Evolutionary conservation across 345 rosid species (phyloP).

Genomic region (Populus ilicifolia): DNA sequence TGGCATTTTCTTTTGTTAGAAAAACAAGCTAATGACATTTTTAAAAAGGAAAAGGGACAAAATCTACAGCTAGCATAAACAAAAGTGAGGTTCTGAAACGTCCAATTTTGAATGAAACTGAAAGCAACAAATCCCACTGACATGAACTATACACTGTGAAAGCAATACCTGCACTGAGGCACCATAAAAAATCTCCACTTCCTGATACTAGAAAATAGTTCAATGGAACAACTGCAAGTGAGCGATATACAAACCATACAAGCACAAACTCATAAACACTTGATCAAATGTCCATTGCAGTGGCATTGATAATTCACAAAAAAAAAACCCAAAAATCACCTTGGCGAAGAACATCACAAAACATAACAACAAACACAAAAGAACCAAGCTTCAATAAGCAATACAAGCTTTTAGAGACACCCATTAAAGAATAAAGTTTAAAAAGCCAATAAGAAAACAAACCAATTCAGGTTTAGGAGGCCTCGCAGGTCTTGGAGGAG

Average conservation of each 20-base stretch:
- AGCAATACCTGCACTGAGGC: not conserved
- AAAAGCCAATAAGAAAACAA: conserved; percentile 9
- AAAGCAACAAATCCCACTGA: not conserved
- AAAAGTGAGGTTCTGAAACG: not conserved
- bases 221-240: not conserved
- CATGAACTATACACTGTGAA: not conserved
- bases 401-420: not conserved
- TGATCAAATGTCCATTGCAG: not conserved
- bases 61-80: not conserved
- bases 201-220: not conserved
- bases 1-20: not conserved
- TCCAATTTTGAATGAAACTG: not conserved
- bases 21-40: not conserved
- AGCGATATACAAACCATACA: not conserved
- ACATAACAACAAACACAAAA: not conserved
- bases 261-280: not conserved
- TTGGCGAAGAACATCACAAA: not conserved
- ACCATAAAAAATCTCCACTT: not conserved
- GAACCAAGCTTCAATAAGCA: not conserved
- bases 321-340: too few relatives aligned
- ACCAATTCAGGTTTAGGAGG: conserved; percentile 70
- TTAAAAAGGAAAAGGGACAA: not conserved
- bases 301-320: not conserved
- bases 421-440: not conserved
- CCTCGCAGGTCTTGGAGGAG: conserved; percentile 74